Conservation (phyloP, 208 protist genomes). For the Leishmania turanica region DNA sequence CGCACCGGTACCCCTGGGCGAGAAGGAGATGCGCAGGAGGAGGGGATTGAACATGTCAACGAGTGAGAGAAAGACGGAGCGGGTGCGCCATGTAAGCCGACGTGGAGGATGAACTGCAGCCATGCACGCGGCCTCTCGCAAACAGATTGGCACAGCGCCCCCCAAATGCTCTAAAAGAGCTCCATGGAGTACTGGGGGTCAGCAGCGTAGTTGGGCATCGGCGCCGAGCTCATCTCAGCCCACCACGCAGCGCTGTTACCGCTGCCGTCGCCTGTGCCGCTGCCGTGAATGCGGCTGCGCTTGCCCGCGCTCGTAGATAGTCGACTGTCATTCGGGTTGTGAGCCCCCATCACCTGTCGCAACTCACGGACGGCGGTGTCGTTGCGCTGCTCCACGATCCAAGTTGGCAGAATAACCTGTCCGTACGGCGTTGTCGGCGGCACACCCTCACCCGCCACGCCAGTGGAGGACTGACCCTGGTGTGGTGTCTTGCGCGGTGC, state of each 20-base stretch:
- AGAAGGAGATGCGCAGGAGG: background rate
- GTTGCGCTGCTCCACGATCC: slow-evolving; percentile 89
- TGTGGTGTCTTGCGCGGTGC: slow-evolving; percentile 29
- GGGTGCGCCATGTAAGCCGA: background rate
- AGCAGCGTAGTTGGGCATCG: slow-evolving; percentile 76
- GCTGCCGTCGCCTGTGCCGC: slow-evolving; percentile 32
- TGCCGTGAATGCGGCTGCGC: slow-evolving; percentile 45
- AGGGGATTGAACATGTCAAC: background rate
- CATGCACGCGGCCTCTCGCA: background rate
- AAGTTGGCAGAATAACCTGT: slow-evolving; percentile 78
- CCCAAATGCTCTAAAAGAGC: slow-evolving; percentile 58
- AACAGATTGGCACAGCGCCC: background rate
- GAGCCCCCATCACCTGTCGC: slow-evolving; percentile 79
- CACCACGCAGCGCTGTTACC: slow-evolving; percentile 72
- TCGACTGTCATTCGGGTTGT: slow-evolving; percentile 66
- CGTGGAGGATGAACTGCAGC: no score
- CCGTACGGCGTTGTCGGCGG: slow-evolving; percentile 71
- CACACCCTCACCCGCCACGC: slow-evolving; percentile 32
- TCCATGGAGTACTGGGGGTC: slow-evolving; percentile 94
- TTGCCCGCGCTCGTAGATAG: slow-evolving; percentile 43
- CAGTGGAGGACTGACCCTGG: slow-evolving; percentile 8
- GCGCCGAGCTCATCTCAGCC: slow-evolving; percentile 80
- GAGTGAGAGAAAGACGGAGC: background rate
- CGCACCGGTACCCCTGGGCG: background rate
- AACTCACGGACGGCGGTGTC: slow-evolving; percentile 87